phyloP scores from a whole-genome alignment of 2,329 filamentous ascomycete species.

The Eurotiales sp. region DNA sequence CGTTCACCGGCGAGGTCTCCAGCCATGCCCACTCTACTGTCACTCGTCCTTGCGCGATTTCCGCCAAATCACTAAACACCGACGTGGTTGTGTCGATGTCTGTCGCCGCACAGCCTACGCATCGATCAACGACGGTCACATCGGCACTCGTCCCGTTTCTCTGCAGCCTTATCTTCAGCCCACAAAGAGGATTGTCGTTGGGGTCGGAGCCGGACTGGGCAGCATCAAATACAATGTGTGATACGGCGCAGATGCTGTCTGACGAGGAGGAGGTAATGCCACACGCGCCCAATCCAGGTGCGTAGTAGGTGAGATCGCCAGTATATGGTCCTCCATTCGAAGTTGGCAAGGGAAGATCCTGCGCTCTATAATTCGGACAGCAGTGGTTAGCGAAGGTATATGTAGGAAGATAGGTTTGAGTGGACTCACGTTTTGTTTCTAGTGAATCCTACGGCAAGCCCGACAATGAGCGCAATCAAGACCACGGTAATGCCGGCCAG shows the following conservation, averaged over 20 bases:
- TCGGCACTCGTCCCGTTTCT: slow-evolving; percentile 54
- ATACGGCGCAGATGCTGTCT: slow-evolving; percentile 65
- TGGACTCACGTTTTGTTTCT: slow-evolving; percentile 15
- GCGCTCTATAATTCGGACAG: slow-evolving; percentile 3
- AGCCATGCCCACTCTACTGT: slow-evolving; percentile 51
- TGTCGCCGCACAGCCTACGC: slow-evolving; percentile 48
- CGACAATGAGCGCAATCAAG: slow-evolving; percentile 31
- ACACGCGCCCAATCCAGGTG: slow-evolving; percentile 65
- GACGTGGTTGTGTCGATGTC: slow-evolving; percentile 50
- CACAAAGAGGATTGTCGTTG: slow-evolving; percentile 66
- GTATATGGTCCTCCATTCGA: slow-evolving; percentile 49
- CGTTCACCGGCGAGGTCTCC: slow-evolving; percentile 31
- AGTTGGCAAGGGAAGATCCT: slow-evolving; percentile 50
- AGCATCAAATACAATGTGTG: slow-evolving; percentile 64
- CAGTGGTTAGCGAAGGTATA: background rate
- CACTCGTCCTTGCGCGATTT: slow-evolving; percentile 46
- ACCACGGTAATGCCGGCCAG: slow-evolving; percentile 15
- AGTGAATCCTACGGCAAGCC: slow-evolving; percentile 31
- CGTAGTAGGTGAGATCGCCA: slow-evolving; percentile 69
- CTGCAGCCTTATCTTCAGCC: slow-evolving; percentile 60
- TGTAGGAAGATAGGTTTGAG: background rate
- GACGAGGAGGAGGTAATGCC: slow-evolving; percentile 52
- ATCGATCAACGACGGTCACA: slow-evolving; percentile 66
- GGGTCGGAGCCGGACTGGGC: slow-evolving; percentile 50
- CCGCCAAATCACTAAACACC: slow-evolving; percentile 47